A percentile compares a stretch with the other conserved stretches of the same genome.
Conservation (phyloP, 2,329 filamentous ascomycete genomes). For the Fusarium tuaranense region DNA sequence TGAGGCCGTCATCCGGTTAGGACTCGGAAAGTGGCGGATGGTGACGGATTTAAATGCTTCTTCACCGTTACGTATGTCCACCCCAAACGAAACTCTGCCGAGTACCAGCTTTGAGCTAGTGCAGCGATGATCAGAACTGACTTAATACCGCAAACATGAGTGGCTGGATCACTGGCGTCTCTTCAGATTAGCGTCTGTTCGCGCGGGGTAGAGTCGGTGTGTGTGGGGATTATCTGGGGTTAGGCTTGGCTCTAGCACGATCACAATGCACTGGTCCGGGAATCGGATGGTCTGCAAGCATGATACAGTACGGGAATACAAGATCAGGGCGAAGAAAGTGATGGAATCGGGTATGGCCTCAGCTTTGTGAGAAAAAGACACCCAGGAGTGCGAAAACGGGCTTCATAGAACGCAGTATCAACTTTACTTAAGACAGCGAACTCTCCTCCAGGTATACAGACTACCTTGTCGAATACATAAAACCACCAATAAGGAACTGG, state of each 20-base stretch:
- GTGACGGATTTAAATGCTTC: constrained; percentile 10
- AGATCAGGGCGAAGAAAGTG: background rate
- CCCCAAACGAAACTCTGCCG: background rate
- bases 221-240: background rate
- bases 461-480: background rate
- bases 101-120: background rate
- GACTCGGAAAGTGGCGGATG: constrained; percentile 21
- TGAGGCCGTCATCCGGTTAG: background rate
- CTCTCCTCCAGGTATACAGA: background rate
- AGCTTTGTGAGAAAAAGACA: background rate
- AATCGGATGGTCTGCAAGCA: background rate
- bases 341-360: background rate
- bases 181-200: background rate
- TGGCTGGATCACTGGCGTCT: background rate
- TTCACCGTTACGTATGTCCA: background rate
- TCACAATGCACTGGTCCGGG: too few relatives aligned
- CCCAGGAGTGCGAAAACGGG: background rate
- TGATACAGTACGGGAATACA: background rate
- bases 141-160: background rate
- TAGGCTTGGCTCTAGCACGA: background rate
- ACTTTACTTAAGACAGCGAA: background rate
- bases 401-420: background rate
- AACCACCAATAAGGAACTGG: background rate
- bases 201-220: background rate
- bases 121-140: background rate